phyloP scores from a whole-genome alignment of 495 filamentous ascomycete genomes.

The Penicillium daleae region DNA sequence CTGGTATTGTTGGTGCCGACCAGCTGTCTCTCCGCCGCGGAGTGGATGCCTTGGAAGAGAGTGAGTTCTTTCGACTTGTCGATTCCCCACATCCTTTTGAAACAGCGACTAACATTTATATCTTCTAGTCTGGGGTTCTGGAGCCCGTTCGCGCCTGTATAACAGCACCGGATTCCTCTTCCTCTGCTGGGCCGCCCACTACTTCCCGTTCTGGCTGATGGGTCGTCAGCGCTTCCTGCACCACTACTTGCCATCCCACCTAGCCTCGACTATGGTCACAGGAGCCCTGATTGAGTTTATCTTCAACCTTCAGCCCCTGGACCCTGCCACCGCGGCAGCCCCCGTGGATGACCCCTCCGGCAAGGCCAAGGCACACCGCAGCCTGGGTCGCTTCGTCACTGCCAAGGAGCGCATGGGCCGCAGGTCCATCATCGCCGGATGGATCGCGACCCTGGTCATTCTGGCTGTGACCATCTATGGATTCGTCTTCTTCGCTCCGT shows the following conservation, averaged over 20 bases:
- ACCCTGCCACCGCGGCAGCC: constrained; percentile 41
- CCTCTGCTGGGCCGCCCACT: constrained; percentile 79
- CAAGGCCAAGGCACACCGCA: constrained; percentile 40
- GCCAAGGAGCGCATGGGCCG: constrained; percentile 78
- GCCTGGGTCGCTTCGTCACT: constrained; percentile 56
- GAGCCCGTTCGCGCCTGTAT: constrained; percentile 90
- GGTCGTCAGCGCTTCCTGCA: constrained; percentile 76
- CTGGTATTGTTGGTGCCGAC: constrained; percentile 88
- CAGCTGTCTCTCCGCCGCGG: constrained; percentile 91
- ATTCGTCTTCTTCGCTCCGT: constrained; percentile 90
- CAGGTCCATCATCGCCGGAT: constrained; percentile 76
- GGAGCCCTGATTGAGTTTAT: constrained; percentile 98
- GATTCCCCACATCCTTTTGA: neutral
- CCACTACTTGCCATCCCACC: constrained; percentile 84
- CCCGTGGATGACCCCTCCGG: constrained; percentile 53
- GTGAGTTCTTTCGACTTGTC: constrained; percentile 60
- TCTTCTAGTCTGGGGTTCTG: constrained; percentile 54
- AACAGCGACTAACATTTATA: constrained; percentile 10
- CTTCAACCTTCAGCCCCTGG: constrained; percentile 82
- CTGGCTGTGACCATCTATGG: constrained; percentile 69
- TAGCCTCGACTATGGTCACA: constrained; percentile 89
- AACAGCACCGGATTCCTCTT: constrained; percentile 99
- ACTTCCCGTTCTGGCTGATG: constrained; percentile 77
- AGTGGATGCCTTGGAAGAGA: constrained; percentile 88
- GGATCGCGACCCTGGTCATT: constrained; percentile 76